Conservation (phyloP, 2,329 filamentous ascomycete species). For the Exophiala sideris region DNA sequence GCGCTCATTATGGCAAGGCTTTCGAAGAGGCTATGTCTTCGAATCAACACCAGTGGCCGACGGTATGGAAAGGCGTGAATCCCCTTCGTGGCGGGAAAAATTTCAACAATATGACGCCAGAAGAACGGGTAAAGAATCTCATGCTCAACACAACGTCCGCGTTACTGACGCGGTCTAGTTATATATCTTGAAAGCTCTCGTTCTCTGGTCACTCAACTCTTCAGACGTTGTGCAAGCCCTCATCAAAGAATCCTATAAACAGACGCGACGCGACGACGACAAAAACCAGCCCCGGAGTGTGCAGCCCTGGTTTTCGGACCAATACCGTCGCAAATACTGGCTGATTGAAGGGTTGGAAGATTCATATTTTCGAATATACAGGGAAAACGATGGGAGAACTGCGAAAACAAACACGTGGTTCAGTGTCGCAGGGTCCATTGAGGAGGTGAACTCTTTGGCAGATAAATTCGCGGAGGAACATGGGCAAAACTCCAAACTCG, state of each 20-base stretch:
- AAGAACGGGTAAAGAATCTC: constrained; percentile 65
- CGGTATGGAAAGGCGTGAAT: constrained; percentile 76
- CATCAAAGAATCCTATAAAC: constrained; percentile 85
- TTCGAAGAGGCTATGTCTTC: constrained; percentile 87
- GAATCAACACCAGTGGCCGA: constrained; percentile 85
- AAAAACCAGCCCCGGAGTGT: constrained; percentile 84
- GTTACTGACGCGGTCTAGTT: constrained; percentile 55
- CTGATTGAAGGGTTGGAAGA: constrained; percentile 91
- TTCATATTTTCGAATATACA: constrained; percentile 88
- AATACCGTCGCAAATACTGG: constrained; percentile 88
- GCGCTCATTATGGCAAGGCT: constrained; percentile 87
- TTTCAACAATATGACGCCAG: constrained; percentile 78
- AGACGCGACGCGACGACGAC: constrained; percentile 72
- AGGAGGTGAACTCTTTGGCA: constrained; percentile 72
- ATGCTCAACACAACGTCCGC: background rate
- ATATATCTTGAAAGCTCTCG: constrained; percentile 73
- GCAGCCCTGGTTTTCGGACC: constrained; percentile 85
- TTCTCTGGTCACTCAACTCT: constrained; percentile 84
- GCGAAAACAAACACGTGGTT: constrained; percentile 80
- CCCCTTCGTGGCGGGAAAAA: constrained; percentile 75
- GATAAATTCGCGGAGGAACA: constrained; percentile 77
- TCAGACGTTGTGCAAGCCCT: constrained; percentile 78
- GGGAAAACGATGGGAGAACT: constrained; percentile 77
- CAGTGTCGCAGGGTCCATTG: constrained; percentile 86
- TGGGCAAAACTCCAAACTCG: constrained; percentile 66